Conservation (phyloP, 352 stramenopile species). For the Phytophthora melonis region DNA sequence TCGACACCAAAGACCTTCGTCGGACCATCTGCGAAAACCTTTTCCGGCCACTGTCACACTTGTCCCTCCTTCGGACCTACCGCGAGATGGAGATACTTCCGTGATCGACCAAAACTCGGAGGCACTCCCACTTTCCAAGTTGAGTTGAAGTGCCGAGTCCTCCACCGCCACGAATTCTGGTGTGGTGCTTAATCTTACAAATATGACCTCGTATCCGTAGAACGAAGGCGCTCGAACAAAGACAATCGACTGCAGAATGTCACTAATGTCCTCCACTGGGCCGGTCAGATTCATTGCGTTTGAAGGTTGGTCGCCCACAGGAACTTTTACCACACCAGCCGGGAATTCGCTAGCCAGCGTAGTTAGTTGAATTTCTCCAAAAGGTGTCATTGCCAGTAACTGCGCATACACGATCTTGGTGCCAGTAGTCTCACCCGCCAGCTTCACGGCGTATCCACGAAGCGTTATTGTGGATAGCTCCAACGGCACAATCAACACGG, state of each 20-base stretch:
- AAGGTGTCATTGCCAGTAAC: conserved; percentile 57
- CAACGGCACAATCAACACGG: conserved; percentile 43
- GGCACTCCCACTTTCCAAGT: conserved; percentile 43
- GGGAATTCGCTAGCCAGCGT: conserved; percentile 27
- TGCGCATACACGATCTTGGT: conserved; percentile 46
- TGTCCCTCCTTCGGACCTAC: conserved; percentile 52
- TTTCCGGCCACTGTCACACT: conserved; percentile 48
- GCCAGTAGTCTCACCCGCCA: conserved; percentile 27
- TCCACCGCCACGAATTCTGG: conserved; percentile 54
- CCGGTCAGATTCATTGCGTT: conserved; percentile 51
- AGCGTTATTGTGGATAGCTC: conserved; percentile 48
- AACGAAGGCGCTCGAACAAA: conserved; percentile 62
- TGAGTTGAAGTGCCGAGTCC: conserved; percentile 55
- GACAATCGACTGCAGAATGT: conserved; percentile 52
- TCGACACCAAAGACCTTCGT: conserved; percentile 52
- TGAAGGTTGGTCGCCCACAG: conserved; percentile 35
- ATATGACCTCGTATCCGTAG: conserved; percentile 70
- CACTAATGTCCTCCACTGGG: conserved; percentile 36
- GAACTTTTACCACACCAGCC: conserved; percentile 34
- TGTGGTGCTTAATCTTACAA: conserved; percentile 57
- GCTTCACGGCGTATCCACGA: conserved; percentile 54
- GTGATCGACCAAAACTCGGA: conserved; percentile 34
- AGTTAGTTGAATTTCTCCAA: conserved; percentile 58
- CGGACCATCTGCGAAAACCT: conserved; percentile 45
- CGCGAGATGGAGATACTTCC: conserved; percentile 41